Evolutionary conservation across 2,329 filamentous ascomycete species (phyloP).

Genomic region (Catunica adiposa): DNA sequence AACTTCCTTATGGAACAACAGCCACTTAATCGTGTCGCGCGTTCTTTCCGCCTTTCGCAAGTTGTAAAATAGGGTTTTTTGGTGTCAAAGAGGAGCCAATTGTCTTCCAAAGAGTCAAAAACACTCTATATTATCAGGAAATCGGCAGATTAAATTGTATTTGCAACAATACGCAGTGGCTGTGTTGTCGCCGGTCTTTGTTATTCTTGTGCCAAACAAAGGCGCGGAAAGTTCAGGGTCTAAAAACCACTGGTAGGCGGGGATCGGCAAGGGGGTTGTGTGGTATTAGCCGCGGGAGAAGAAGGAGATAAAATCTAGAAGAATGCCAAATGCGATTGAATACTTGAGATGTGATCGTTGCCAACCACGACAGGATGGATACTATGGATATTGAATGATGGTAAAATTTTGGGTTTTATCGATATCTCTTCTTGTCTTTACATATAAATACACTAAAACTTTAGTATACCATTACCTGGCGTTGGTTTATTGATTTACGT

Average conservation of each 20-base stretch:
- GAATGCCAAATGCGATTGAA: background rate
- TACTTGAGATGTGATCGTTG: too few relatives aligned
- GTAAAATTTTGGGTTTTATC: too few relatives aligned
- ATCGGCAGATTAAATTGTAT: too few relatives aligned
- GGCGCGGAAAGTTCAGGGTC: slow-evolving; percentile 3
- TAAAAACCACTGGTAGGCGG: background rate
- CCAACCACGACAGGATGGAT: too few relatives aligned
- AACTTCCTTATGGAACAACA: background rate
- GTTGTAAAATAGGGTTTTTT: background rate
- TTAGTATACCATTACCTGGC: too few relatives aligned
- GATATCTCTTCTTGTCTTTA: too few relatives aligned
- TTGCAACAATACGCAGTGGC: background rate
- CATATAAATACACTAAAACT: too few relatives aligned
- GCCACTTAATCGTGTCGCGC: background rate
- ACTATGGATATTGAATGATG: too few relatives aligned
- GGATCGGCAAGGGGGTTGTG: background rate
- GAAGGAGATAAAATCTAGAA: background rate
- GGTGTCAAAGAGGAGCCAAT: background rate
- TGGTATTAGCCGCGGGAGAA: slow-evolving; percentile 7
- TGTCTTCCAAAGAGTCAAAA: background rate
- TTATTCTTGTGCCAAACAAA: background rate
- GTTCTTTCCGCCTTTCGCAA: background rate
- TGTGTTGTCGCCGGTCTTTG: background rate
- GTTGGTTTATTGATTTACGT: too few relatives aligned
- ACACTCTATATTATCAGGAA: too few relatives aligned